These are phyloP conservation scores for Rosa hybrid DNA, from an alignment of 331 rosid species.

Conservation along the genomic window DNA sequence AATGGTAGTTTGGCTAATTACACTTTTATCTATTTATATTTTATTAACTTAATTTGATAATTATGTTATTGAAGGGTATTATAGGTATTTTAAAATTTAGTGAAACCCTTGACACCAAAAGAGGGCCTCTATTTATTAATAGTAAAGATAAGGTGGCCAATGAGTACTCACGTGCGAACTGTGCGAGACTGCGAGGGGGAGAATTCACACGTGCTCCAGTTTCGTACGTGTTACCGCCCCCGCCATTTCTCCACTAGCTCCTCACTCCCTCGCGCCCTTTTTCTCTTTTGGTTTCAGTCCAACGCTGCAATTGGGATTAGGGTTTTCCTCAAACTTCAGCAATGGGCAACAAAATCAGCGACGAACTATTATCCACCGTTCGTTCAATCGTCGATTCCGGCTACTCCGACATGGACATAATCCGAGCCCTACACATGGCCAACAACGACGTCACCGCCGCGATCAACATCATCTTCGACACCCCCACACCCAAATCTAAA, in stretches of 20 bases:
- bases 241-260: not conserved
- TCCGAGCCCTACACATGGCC: conserved; percentile 91
- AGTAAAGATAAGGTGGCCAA: no score
- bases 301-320: conserved; percentile 44
- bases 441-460: conserved; percentile 90
- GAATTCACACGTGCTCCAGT: not conserved
- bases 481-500: conserved; percentile 46
- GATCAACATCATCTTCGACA: conserved; percentile 78
- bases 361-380: conserved; percentile 65
- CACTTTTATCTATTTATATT: no score
- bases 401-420: conserved; percentile 80
- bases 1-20: no score
- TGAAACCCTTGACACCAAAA: no score
- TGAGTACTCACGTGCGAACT: not conserved
- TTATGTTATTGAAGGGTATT: no score
- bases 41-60: no score
- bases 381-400: conserved; percentile 74
- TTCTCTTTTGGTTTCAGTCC: not conserved
- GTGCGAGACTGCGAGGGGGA: not conserved
- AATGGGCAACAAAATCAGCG: conserved; percentile 75
- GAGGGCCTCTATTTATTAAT: no score
- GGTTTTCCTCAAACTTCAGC: conserved; percentile 25
- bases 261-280: conserved; percentile 44
- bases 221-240: not conserved
- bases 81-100: no score